A percentile compares a stretch with the other conserved stretches of the same genome.
phyloP scores from a whole-genome alignment of 345 rosid genomes.

The Viola odorata region DNA sequence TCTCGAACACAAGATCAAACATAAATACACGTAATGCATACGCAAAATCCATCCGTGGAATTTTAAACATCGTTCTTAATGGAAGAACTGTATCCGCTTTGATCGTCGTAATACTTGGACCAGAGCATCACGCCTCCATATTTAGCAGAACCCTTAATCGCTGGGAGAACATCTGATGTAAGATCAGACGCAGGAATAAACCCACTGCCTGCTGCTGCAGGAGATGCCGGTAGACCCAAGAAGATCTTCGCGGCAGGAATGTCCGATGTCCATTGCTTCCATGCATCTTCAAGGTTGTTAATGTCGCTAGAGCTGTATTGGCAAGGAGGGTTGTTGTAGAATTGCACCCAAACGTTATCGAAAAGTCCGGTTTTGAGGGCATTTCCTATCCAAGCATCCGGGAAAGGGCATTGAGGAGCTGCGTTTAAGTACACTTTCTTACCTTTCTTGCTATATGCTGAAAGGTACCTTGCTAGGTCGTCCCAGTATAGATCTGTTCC shows the following conservation, averaged over 20 bases:
- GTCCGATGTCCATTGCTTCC: neutral
- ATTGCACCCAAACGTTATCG: neutral
- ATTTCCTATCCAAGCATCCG: slow-evolving; percentile 4
- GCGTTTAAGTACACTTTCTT: neutral
- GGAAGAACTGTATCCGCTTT: slow-evolving; percentile 2
- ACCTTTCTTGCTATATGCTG: neutral
- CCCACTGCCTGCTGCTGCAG: slow-evolving; percentile 7
- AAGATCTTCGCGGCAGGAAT: slow-evolving; percentile 1
- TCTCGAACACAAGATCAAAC: neutral
- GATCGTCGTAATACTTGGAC: slow-evolving; percentile 6
- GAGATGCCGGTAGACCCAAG: slow-evolving; percentile 2
- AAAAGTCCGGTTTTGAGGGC: neutral
- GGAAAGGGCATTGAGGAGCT: slow-evolving; percentile 1
- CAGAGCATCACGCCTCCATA: slow-evolving; percentile 7
- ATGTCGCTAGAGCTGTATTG: neutral
- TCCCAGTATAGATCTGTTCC: neutral
- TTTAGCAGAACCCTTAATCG: neutral
- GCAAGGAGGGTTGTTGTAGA: slow-evolving; percentile 1
- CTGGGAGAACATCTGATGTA: neutral
- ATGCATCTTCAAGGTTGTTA: neutral
- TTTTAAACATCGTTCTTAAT: neutral
- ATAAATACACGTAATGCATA: neutral
- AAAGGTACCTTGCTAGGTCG: neutral
- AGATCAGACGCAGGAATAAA: neutral
- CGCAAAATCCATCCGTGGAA: neutral